A percentile compares a stretch with the other conserved stretches of the same genome.
Evolutionary conservation across 306 rosid species (phyloP).

Genomic region (Dalbergia oliveri): DNA sequence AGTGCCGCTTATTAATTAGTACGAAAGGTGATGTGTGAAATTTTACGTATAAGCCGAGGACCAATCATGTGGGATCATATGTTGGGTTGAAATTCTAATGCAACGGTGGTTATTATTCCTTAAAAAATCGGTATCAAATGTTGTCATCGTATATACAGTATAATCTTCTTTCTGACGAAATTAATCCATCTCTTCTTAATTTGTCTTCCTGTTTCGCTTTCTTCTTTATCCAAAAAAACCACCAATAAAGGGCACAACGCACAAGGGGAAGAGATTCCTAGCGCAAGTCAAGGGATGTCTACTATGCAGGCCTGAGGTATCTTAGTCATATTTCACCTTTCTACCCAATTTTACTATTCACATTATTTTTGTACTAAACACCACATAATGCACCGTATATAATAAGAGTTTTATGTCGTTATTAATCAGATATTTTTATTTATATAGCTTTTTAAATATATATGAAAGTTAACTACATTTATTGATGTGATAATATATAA

Average conservation of each 20-base stretch:
- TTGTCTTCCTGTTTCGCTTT: background rate
- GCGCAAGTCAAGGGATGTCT: slow-evolving; percentile 70
- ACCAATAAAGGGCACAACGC: slow-evolving; percentile 44
- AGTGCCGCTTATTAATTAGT: no score
- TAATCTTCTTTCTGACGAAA: background rate
- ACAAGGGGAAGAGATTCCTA: slow-evolving; percentile 53
- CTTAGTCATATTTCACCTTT: slow-evolving; percentile 13
- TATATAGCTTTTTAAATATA: no score
- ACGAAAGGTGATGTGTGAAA: no score
- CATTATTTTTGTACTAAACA: background rate
- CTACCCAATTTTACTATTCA: background rate
- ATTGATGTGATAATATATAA: no score
- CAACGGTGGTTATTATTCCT: no score
- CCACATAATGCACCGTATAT: no score
- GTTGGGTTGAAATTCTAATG: no score
- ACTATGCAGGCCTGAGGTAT: slow-evolving; percentile 72
- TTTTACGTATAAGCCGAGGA: no score
- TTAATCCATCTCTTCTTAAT: background rate
- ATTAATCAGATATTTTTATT: no score
- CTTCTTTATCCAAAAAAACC: background rate
- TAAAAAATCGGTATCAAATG: background rate
- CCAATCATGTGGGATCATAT: no score
- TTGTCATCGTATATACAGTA: background rate
- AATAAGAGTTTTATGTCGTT: no score
- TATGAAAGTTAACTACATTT: no score